Evolutionary conservation across 2,329 filamentous ascomycete species (phyloP), one percentile per base, ranked within the genome.

Genomic region (Trichoderma simmonsii): DNA sequence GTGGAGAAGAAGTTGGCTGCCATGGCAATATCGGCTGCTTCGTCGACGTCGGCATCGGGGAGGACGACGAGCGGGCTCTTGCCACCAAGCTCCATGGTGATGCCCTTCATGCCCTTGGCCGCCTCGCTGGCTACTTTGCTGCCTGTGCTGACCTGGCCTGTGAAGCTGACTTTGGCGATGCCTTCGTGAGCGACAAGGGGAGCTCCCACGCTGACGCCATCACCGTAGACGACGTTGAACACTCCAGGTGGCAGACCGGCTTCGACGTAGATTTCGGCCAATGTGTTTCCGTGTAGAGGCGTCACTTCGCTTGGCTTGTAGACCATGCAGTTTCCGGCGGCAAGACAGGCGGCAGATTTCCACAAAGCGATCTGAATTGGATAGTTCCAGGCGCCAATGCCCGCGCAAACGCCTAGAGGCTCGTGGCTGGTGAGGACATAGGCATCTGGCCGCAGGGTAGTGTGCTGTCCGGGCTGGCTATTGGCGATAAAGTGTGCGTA

Each of bases 1-100:
- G 92, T 93, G 75, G 92, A 94, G 86, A 93, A 97, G 84, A 97
- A 97, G 82, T 97, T 97, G 77, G 94, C 94, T 86, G 97, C 93
- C 92, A 97, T 95, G 74, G 93, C 94, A 34, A 93, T 92, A 77
- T 97, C 91, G 39, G 93, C 94, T n/a, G 94, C 94, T 77, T 89
- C 89, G 60, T 93, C 90, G 24, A 95, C 81, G 66, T 93, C 89
- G 18, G 92, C 92, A 77, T 97, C 94, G 1, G 93, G 92, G 1
- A 97, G 88, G 61, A 97, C 86, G 65, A 97, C 85, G 56, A 94
- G 85, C 0, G 94, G 93, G 73, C 91, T 94, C 83, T 97, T 97
- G 64, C 94, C 94, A 70, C 94, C 94, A 0, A 97, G 87, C 82
- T 97, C 94, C 92, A 97, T 95, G 24, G 94, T 97, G 63, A 96